These are phyloP conservation scores for Raphanus hybrid DNA, from an alignment of 441 rosid genomes.

Conservation along the genomic window DNA sequence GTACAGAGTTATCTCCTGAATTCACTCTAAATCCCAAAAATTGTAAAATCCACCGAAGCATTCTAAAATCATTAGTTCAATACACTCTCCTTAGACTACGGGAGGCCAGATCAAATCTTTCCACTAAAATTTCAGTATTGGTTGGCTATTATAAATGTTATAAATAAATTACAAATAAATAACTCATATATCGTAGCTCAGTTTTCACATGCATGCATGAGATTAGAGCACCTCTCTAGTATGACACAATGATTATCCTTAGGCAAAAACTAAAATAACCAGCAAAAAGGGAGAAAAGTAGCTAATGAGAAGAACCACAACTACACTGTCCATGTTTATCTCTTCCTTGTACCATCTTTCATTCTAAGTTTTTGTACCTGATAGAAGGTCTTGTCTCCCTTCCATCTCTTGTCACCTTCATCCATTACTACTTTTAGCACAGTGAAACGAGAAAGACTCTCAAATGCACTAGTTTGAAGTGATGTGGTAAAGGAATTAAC, in stretches of 20 bases:
- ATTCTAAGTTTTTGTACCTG: too few relatives aligned
- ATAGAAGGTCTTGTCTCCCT: too few relatives aligned
- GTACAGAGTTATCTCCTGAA: not conserved
- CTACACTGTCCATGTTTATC: too few relatives aligned
- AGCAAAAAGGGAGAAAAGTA: too few relatives aligned
- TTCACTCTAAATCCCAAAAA: not conserved
- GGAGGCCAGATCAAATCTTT: not conserved
- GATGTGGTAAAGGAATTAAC: too few relatives aligned
- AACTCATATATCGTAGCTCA: not conserved
- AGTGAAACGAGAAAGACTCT: too few relatives aligned
- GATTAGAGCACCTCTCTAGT: not conserved
- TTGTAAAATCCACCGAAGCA: not conserved
- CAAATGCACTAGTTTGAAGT: too few relatives aligned
- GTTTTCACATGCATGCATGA: not conserved
- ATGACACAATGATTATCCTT: not conserved
- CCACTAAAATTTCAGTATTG: not conserved
- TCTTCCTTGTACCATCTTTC: too few relatives aligned
- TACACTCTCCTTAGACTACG: not conserved
- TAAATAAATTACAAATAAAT: not conserved
- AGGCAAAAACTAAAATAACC: too few relatives aligned
- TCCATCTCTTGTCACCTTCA: too few relatives aligned
- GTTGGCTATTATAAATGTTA: not conserved
- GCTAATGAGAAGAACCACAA: too few relatives aligned
- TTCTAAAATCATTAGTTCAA: not conserved
- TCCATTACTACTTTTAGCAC: too few relatives aligned